Conservation (phyloP, 495 filamentous ascomycete genomes). For the Hyaloscypha finlandica region DNA sequence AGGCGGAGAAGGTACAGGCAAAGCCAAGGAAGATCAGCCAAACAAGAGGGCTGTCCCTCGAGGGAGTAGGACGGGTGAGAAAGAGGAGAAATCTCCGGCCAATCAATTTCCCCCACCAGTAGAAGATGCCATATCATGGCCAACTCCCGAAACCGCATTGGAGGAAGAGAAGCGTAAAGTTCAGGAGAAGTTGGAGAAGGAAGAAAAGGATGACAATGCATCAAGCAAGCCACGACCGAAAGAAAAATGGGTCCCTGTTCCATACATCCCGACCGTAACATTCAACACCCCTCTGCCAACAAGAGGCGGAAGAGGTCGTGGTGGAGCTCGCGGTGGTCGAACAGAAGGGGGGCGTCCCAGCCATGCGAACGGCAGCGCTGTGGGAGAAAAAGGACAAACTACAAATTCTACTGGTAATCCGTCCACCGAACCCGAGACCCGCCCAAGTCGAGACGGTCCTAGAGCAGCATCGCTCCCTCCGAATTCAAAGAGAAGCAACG, state of each 20-base stretch:
- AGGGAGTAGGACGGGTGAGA: constrained; percentile 49
- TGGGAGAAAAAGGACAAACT: constrained; percentile 43
- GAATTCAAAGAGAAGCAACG: constrained; percentile 44
- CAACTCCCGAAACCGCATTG: constrained; percentile 80
- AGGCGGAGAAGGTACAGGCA: constrained; percentile 51
- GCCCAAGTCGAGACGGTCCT: constrained; percentile 26
- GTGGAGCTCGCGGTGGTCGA: constrained; percentile 51
- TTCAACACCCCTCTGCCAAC: constrained; percentile 78
- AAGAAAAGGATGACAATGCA: constrained; percentile 59
- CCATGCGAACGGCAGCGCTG: constrained; percentile 45
- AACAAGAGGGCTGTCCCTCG: constrained; percentile 47
- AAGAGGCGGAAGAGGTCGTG: constrained; percentile 61
- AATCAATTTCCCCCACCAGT: constrained; percentile 57
- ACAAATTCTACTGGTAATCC: constrained; percentile 6
- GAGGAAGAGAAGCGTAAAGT: constrained; percentile 70
- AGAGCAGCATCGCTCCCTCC: constrained; percentile 32
- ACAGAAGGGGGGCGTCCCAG: constrained; percentile 54
- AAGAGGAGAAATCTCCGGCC: constrained; percentile 44
- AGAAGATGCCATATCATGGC: constrained; percentile 80
- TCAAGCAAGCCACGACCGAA: constrained; percentile 60
- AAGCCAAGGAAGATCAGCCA: constrained; percentile 39
- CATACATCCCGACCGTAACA: constrained; percentile 74
- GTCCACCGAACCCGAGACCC: constrained; percentile 16
- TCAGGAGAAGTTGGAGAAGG: constrained; percentile 65
- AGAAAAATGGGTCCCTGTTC: constrained; percentile 71